Evolutionary conservation across 2,329 filamentous ascomycete species (phyloP).

Genomic region (Ophiostoma australiae): DNA sequence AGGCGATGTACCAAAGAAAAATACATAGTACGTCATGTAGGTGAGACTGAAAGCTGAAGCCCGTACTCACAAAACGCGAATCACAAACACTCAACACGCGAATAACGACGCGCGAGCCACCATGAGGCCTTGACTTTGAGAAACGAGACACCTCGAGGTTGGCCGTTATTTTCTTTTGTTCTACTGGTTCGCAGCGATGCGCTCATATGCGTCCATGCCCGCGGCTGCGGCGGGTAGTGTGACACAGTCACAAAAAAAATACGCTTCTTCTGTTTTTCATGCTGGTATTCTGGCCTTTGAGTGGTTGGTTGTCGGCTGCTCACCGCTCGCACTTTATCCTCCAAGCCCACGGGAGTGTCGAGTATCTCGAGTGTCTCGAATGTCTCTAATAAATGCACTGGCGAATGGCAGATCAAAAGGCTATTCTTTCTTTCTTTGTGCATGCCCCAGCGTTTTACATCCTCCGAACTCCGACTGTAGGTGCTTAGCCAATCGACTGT

Average conservation of each 20-base stretch:
- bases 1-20: neutral
- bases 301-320: neutral
- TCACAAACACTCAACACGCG: neutral
- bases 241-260: neutral
- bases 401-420: neutral
- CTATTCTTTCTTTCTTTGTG: neutral
- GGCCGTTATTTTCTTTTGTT: neutral
- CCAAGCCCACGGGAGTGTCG: neutral
- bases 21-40: neutral
- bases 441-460: neutral
- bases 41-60: slow-evolving; percentile 13
- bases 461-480: neutral
- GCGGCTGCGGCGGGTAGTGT: slow-evolving; percentile 3
- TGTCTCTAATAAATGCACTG: neutral
- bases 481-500: neutral
- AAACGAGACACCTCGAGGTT: neutral
- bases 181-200: neutral
- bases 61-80: neutral
- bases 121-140: neutral
- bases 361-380: neutral
- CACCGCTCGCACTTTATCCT: neutral
- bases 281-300: too few species aligned
- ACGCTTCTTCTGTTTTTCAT: too few species aligned
- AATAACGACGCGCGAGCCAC: neutral
- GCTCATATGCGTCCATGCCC: neutral